Percentiles rank a stretch among this genome's conserved stretches.
Conservation (phyloP, 1,284 basidiomycete genomes). For the Sphagnurus paluster region DNA sequence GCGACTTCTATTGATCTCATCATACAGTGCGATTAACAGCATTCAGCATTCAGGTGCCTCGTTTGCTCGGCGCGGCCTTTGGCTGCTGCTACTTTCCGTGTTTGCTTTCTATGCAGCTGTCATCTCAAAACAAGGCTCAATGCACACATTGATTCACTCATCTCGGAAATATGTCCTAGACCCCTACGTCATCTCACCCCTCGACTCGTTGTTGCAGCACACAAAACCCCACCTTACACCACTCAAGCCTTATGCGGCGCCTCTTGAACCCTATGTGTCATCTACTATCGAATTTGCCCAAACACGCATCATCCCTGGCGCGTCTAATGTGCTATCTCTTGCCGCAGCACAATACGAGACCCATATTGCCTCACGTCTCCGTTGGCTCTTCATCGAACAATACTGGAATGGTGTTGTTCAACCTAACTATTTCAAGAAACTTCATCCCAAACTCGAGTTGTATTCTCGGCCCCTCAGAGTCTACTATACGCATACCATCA, state of each 20-base stretch:
- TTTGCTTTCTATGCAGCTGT: constrained; percentile 9
- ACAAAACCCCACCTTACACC: constrained; percentile 20
- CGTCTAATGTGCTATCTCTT: constrained; percentile 27
- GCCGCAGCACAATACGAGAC: constrained; percentile 25
- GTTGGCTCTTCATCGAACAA: constrained; percentile 36
- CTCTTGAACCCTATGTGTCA: constrained; percentile 29
- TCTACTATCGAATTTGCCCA: constrained; percentile 24
- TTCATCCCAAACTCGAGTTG: constrained; percentile 18
- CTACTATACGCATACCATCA: constrained; percentile 10
- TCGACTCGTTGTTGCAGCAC: constrained; percentile 16
- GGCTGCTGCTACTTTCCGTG: constrained; percentile 1
- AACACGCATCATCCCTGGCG: constrained; percentile 18
- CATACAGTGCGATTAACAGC: too few species aligned
- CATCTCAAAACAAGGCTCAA: background rate
- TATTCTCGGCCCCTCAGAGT: constrained; percentile 18
- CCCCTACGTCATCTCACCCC: constrained; percentile 28
- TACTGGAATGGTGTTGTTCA: constrained; percentile 19
- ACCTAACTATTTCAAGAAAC: constrained; percentile 19
- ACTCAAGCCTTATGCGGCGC: constrained; percentile 19
- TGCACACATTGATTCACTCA: constrained; percentile 9
- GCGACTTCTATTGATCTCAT: too few species aligned
- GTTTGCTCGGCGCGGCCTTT: background rate
- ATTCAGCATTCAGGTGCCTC: background rate
- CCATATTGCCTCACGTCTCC: constrained; percentile 38
- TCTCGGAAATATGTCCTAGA: constrained; percentile 15